These are phyloP conservation scores for Pontederia paniculata DNA, from an alignment of 176 grass and related monocot genomes.

Conservation along the genomic window DNA sequence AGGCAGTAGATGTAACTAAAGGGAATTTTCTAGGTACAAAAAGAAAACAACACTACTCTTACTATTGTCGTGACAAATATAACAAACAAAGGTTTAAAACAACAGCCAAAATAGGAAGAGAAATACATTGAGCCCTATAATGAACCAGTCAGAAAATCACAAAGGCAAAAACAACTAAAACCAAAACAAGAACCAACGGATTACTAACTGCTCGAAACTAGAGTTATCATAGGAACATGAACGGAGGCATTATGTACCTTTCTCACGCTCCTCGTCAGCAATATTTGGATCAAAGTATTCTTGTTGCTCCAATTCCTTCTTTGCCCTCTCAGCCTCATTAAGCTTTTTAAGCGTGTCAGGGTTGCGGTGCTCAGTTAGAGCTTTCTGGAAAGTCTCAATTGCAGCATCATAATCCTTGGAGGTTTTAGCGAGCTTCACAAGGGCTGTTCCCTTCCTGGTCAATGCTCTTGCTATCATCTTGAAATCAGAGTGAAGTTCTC, in stretches of 20 bases:
- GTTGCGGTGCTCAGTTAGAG: slow-evolving; percentile 32
- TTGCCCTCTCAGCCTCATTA: slow-evolving; percentile 13
- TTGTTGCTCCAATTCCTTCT: slow-evolving; percentile 32
- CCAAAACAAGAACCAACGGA: background rate
- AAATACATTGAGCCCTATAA: too few relatives aligned
- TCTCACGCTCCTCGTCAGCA: slow-evolving; percentile 37
- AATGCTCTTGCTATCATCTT: slow-evolving; percentile 33
- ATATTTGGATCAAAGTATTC: slow-evolving; percentile 33
- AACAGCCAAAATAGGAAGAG: too few relatives aligned
- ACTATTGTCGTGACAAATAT: too few relatives aligned
- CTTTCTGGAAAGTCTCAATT: slow-evolving; percentile 31
- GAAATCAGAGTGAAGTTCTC: slow-evolving; percentile 29
- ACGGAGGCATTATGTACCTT: slow-evolving; percentile 15
- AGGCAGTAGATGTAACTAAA: too few relatives aligned
- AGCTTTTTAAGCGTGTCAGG: slow-evolving; percentile 34
- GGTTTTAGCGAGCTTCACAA: slow-evolving; percentile 28
- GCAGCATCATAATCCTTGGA: slow-evolving; percentile 28
- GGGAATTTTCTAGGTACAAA: too few relatives aligned
- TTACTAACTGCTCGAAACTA: background rate
- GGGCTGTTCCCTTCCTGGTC: slow-evolving; percentile 32
- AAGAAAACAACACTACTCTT: too few relatives aligned
- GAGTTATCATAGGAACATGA: background rate
- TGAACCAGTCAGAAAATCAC: too few relatives aligned
- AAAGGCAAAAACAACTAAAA: background rate
- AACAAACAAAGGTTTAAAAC: too few relatives aligned